Evolutionary conservation across 139 green algal species (phyloP).

Genomic region (Chloropicon primus): DNA sequence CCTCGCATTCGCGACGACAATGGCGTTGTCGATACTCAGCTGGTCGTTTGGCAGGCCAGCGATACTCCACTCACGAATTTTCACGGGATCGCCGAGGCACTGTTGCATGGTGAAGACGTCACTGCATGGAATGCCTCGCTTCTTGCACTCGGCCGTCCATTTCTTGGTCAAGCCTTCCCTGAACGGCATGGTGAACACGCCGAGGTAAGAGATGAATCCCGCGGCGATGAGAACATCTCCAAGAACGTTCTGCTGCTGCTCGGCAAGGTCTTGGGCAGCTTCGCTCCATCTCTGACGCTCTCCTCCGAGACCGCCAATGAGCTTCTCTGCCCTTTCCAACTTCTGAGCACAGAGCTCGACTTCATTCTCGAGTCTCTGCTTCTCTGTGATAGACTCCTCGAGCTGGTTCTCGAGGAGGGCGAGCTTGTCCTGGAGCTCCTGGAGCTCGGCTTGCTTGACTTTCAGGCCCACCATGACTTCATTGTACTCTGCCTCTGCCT

Average conservation of each 20-base stretch:
- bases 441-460: constrained; percentile 43
- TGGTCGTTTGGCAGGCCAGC: constrained; percentile 24
- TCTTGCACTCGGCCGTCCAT: constrained; percentile 17
- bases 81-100: constrained; percentile 23
- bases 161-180: constrained; percentile 7
- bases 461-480: constrained; percentile 51
- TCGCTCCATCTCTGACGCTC: constrained; percentile 19
- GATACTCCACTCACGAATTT: constrained; percentile 27
- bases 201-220: constrained; percentile 22
- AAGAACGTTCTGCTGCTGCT: neutral
- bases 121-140: constrained; percentile 9
- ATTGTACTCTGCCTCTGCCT: constrained; percentile 21
- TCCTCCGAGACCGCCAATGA: constrained; percentile 27
- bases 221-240: constrained; percentile 16
- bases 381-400: constrained; percentile 15
- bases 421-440: constrained; percentile 22
- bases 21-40: constrained; percentile 28
- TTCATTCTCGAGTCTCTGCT: constrained; percentile 21
- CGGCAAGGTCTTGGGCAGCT: constrained; percentile 6
- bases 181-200: constrained; percentile 23
- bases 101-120: constrained; percentile 9
- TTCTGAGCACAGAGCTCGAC: constrained; percentile 26
- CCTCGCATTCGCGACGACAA: constrained; percentile 25
- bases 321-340: constrained; percentile 27
- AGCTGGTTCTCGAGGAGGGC: constrained; percentile 22